phyloP scores from a whole-genome alignment of 2,329 filamentous ascomycete genomes.

The Phyllosticta citribraziliensis region DNA sequence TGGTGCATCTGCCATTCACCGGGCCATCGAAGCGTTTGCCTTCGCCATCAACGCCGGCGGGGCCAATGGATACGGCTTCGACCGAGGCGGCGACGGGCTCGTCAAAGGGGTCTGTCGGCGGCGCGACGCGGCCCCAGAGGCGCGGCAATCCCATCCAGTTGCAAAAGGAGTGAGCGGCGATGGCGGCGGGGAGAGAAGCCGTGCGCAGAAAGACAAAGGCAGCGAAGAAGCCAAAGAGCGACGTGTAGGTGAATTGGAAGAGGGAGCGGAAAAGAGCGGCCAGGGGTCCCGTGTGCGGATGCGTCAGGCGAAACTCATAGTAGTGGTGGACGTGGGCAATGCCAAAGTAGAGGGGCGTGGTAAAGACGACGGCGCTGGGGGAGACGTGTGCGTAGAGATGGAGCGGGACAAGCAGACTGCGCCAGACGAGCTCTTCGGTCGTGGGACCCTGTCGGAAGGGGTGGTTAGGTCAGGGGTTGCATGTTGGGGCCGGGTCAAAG shows the following conservation, averaged over 20 bases:
- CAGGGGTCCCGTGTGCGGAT: conserved; percentile 57
- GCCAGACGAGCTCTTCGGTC: conserved; percentile 90
- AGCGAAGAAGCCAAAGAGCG: conserved; percentile 85
- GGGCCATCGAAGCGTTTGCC: conserved; percentile 18
- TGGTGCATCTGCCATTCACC: conserved; percentile 21
- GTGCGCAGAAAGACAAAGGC: conserved; percentile 83
- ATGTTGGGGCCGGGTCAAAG: not conserved
- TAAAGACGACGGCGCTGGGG: conserved; percentile 55
- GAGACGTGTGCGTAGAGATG: conserved; percentile 57
- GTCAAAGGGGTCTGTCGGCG: conserved; percentile 12
- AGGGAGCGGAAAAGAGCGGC: conserved; percentile 60
- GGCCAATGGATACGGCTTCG: conserved; percentile 26
- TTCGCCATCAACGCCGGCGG: conserved; percentile 16
- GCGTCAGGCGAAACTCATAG: conserved; percentile 80
- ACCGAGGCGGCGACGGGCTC: conserved; percentile 30
- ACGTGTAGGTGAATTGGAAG: conserved; percentile 83
- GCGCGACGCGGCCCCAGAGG: conserved; percentile 65
- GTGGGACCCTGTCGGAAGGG: conserved; percentile 50
- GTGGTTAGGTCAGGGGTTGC: not conserved
- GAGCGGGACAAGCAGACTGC: conserved; percentile 73
- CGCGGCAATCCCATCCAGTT: conserved; percentile 86
- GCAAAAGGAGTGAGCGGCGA: conserved; percentile 77
- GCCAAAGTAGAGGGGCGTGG: conserved; percentile 82
- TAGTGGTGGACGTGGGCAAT: conserved; percentile 92
- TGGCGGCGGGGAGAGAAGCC: conserved; percentile 66